Conservation (phyloP, 2,329 filamentous ascomycete genomes). For the Furcasterigmium furcatum region DNA sequence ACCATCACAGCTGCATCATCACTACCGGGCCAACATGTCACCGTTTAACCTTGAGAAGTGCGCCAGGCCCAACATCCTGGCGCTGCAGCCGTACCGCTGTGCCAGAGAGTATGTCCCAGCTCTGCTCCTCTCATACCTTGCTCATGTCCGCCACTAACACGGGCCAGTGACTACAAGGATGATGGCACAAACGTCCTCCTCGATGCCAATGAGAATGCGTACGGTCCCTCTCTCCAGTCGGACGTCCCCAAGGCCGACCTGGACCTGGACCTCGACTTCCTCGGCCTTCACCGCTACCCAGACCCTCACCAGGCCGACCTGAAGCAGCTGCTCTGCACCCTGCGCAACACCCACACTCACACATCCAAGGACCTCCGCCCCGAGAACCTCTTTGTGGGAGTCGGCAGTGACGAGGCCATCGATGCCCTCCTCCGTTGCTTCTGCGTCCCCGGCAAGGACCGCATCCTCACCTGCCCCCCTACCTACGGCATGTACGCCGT, state of each 20-base stretch:
- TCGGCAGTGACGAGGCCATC: conserved; percentile 95
- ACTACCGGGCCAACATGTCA: conserved; percentile 36
- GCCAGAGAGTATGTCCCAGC: conserved; percentile 64
- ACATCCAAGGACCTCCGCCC: conserved; percentile 70
- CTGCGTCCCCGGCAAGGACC: conserved; percentile 81
- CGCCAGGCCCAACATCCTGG: conserved; percentile 73
- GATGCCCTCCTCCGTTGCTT: conserved; percentile 92
- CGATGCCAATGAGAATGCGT: conserved; percentile 97
- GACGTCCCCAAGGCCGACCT: conserved; percentile 47
- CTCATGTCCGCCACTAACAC: conserved; percentile 3
- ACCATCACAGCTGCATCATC: background rate
- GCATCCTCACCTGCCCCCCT: conserved; percentile 90
- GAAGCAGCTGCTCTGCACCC: conserved; percentile 80
- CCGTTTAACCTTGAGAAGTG: conserved; percentile 73
- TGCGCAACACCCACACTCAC: conserved; percentile 84
- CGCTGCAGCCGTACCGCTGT: conserved; percentile 76
- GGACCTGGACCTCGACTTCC: conserved; percentile 62
- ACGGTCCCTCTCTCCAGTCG: conserved; percentile 71
- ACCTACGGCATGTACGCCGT: conserved; percentile 99
- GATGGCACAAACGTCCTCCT: conserved; percentile 94
- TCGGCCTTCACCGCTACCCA: conserved; percentile 88
- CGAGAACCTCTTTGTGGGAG: conserved; percentile 88
- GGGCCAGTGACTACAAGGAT: conserved; percentile 91
- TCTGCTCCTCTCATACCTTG: background rate
- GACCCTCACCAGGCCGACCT: conserved; percentile 90